phyloP scores from a whole-genome alignment of 768 basidiomycete species.

The Symmetrospora coprosmae region DNA sequence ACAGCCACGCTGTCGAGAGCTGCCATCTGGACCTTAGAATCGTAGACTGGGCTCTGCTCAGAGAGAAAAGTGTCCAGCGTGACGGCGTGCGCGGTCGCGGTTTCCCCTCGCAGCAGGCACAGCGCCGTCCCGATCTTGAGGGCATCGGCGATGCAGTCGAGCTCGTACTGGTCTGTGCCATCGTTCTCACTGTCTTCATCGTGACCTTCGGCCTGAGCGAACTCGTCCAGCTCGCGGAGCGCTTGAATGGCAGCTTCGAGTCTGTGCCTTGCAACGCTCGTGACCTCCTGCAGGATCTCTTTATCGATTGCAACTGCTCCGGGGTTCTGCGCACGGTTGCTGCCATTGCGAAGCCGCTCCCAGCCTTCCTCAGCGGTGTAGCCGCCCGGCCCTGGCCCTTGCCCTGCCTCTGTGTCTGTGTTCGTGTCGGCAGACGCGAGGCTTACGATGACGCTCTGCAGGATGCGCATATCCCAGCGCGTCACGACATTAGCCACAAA shows the following conservation, averaged over 20 bases:
- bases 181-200: no score
- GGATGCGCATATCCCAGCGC: constrained; percentile 68
- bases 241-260: not conserved
- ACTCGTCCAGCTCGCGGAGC: not conserved
- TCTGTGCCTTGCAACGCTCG: no score
- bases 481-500: constrained; percentile 73
- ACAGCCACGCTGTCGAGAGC: constrained; percentile 73
- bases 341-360: not conserved
- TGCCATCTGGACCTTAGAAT: constrained; percentile 74
- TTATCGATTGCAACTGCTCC: not conserved
- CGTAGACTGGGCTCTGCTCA: constrained; percentile 62
- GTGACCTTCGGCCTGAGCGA: no score
- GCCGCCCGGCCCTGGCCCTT: no score
- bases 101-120: not conserved
- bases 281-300: not conserved
- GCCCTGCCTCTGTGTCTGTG: no score
- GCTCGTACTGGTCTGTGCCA: not conserved
- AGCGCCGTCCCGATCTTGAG: not conserved
- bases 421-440: constrained; percentile 22
- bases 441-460: constrained; percentile 43
- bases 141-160: not conserved
- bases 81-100: not conserved
- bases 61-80: constrained; percentile 46
- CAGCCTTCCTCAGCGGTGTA: not conserved
- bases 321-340: not conserved